Evolutionary conservation across 176 grass and related monocot species (phyloP).

Genomic region (Cenchrus fungigraminus): DNA sequence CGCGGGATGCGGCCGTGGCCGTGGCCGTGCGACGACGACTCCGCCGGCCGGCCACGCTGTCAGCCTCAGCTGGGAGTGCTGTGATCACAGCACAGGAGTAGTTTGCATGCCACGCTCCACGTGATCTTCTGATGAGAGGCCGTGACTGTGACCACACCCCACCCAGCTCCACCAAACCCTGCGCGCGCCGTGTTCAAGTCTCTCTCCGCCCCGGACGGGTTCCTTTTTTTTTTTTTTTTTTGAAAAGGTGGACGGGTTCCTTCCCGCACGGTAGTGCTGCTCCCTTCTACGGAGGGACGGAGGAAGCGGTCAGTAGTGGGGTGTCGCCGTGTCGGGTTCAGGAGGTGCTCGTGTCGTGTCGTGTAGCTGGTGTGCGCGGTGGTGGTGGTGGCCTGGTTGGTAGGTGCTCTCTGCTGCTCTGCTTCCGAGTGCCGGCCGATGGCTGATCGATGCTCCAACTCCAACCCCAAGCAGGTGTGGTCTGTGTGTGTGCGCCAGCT

Average conservation of each 20-base stretch:
- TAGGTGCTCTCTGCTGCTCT: neutral
- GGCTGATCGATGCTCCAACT: neutral
- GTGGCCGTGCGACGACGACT: neutral
- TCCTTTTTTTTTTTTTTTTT: too few species aligned
- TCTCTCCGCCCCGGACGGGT: neutral
- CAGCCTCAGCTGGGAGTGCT: too few species aligned
- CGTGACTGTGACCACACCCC: neutral
- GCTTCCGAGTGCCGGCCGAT: neutral
- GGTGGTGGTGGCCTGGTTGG: neutral
- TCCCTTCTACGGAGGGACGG: neutral
- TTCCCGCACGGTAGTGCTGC: too few species aligned
- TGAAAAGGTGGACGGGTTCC: too few species aligned
- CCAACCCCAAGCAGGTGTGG: neutral
- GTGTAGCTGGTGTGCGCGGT: neutral
- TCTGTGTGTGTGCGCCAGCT: too few species aligned
- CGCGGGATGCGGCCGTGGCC: neutral
- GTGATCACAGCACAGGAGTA: neutral
- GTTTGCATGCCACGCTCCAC: slow-evolving; percentile 34
- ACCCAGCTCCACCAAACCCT: neutral
- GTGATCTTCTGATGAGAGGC: slow-evolving; percentile 2
- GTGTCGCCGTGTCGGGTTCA: neutral
- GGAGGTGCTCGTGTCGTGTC: neutral
- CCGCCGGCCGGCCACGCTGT: neutral
- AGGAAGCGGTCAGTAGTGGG: slow-evolving; percentile 1
- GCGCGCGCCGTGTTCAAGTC: slow-evolving; percentile 14